These are phyloP conservation scores for Leccinum disarticulatum DNA, from an alignment of 768 basidiomycete genomes.

Conservation along the genomic window DNA sequence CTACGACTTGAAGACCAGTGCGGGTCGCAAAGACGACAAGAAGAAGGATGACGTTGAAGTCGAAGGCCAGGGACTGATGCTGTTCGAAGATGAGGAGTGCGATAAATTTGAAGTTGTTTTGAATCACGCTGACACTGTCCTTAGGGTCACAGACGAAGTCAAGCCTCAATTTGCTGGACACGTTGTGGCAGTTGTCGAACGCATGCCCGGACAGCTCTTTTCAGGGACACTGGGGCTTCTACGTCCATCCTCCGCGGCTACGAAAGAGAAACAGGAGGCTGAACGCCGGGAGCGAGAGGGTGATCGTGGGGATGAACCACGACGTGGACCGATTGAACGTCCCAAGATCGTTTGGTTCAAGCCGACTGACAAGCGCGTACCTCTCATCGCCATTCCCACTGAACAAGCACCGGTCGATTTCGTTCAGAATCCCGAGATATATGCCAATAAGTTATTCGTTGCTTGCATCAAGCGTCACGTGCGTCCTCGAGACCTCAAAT, in stretches of 20 bases:
- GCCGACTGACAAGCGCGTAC: slow-evolving; percentile 98
- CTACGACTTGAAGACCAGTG: slow-evolving; percentile 76
- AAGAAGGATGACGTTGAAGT: slow-evolving; percentile 99
- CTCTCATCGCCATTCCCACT: slow-evolving; percentile 96
- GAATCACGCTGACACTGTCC: slow-evolving; percentile 12
- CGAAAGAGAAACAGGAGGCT: slow-evolving; percentile 98
- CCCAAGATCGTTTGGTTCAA: slow-evolving; percentile 99
- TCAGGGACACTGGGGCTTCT: slow-evolving; percentile 94
- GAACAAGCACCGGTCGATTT: slow-evolving; percentile 98
- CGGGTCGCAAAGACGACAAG: slow-evolving; percentile 92
- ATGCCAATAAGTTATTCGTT: slow-evolving; percentile 89
- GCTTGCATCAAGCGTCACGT: slow-evolving; percentile 99
- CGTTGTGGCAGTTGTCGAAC: slow-evolving; percentile 98
- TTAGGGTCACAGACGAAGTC: slow-evolving; percentile 92
- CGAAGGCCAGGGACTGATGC: slow-evolving; percentile 94
- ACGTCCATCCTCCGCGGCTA: slow-evolving; percentile 94
- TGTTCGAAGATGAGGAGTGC: slow-evolving; percentile 97
- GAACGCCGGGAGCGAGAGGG: slow-evolving; percentile 97
- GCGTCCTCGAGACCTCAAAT: slow-evolving; percentile 33
- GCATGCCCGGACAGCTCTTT: slow-evolving; percentile 98
- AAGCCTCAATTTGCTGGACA: slow-evolving; percentile 99
- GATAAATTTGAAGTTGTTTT: slow-evolving; percentile 25
- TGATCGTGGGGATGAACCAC: slow-evolving; percentile 81
- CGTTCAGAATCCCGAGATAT: slow-evolving; percentile 89
- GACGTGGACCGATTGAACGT: slow-evolving; percentile 76